Evolutionary conservation across 768 basidiomycete genomes (phyloP).

Genomic region (Gloeophyllum trabeum): DNA sequence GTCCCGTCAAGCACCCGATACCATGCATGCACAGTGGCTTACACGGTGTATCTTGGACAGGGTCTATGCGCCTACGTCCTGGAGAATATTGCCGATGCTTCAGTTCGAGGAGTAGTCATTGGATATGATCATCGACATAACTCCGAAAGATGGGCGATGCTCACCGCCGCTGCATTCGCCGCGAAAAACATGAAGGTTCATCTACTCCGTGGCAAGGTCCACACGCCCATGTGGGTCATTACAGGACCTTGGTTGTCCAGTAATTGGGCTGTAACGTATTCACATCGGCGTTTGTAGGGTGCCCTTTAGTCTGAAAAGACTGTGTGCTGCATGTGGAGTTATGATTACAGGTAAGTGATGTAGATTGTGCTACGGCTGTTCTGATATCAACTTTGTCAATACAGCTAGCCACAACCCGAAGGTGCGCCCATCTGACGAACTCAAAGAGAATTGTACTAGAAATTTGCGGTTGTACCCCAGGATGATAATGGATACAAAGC

Average conservation of each 20-base stretch:
- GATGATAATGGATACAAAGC: conserved; percentile 88
- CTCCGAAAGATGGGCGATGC: conserved; percentile 63
- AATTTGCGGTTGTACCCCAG: conserved; percentile 23
- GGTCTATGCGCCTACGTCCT: conserved; percentile 69
- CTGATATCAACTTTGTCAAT: no score
- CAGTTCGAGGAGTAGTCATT: conserved; percentile 59
- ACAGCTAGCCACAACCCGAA: conserved; percentile 84
- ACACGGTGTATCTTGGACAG: conserved; percentile 21
- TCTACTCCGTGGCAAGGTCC: conserved; percentile 57
- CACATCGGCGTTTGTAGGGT: conserved; percentile 36
- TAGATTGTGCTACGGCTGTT: no score
- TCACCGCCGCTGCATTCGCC: conserved; percentile 66
- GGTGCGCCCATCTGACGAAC: conserved; percentile 23
- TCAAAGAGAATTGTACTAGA: background rate
- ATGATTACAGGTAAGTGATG: conserved; percentile 71
- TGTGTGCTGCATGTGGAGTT: conserved; percentile 69
- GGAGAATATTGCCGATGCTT: conserved; percentile 38
- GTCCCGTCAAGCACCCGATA: background rate
- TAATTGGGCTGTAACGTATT: no score
- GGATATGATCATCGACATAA: conserved; percentile 83
- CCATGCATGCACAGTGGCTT: background rate
- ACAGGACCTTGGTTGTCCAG: background rate
- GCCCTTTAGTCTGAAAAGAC: conserved; percentile 59
- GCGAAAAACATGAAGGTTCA: conserved; percentile 56
- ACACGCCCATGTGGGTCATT: conserved; percentile 61